These are phyloP conservation scores for Coniella vitis DNA, from an alignment of 2,329 filamentous ascomycete species.

Conservation along the genomic window DNA sequence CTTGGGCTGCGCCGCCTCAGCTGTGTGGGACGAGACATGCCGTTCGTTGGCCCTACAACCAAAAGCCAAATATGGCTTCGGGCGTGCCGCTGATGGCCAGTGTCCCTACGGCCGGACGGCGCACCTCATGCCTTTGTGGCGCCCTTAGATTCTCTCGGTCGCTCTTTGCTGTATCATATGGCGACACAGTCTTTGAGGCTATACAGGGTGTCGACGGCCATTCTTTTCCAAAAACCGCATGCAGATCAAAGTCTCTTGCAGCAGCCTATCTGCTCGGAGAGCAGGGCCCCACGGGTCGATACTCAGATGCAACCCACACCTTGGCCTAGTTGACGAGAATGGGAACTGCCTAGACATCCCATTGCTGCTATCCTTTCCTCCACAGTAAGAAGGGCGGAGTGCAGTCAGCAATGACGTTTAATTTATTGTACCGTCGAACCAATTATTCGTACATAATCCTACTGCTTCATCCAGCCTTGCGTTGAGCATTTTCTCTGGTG, in stretches of 20 bases:
- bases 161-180: neutral
- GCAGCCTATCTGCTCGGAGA: neutral
- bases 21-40: constrained; percentile 2
- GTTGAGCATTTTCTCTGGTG: too few species aligned
- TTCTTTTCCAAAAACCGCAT: neutral
- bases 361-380: neutral
- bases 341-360: neutral
- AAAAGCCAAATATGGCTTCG: constrained; percentile 6
- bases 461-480: too few species aligned
- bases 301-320: constrained; percentile 1
- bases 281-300: neutral
- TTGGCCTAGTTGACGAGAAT: constrained; percentile 4
- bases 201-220: neutral
- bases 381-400: neutral
- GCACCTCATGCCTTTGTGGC: neutral
- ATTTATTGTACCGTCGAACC: neutral
- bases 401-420: too few species aligned
- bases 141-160: constrained; percentile 1
- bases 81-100: constrained; percentile 3
- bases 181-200: neutral
- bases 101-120: neutral
- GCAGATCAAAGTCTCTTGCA: neutral
- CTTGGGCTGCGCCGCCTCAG: constrained; percentile 10
- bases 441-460: too few species aligned
- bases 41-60: constrained; percentile 12